Evolutionary conservation across 768 basidiomycete species (phyloP).

Genomic region (Mycena galopus): DNA sequence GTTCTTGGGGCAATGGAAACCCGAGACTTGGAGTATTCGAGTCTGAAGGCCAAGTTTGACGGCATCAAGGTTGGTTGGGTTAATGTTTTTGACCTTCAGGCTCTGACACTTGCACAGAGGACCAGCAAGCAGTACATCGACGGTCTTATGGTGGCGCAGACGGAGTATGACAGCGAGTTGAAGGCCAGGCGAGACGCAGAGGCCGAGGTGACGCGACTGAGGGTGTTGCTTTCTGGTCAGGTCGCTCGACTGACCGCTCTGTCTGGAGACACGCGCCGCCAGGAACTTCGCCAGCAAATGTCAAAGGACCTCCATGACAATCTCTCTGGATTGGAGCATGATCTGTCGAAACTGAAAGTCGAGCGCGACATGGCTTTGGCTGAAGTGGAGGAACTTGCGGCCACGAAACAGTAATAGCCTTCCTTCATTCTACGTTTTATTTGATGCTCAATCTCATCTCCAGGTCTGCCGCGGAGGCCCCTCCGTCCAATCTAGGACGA

Average conservation of each 20-base stretch:
- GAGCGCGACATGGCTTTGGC: constrained; percentile 94
- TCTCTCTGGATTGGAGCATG: constrained; percentile 83
- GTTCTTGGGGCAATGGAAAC: constrained; percentile 77
- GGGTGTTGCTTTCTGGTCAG: constrained; percentile 90
- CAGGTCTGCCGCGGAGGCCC: constrained; percentile 49
- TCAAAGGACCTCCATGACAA: constrained; percentile 84
- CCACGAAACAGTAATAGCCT: constrained; percentile 73
- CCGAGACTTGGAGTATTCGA: constrained; percentile 68
- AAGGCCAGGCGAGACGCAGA: constrained; percentile 91
- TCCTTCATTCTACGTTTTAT: constrained; percentile 6
- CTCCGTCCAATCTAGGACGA: constrained; percentile 66
- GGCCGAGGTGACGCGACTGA: constrained; percentile 88
- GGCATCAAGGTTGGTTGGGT: constrained; percentile 82
- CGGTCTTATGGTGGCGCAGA: constrained; percentile 92
- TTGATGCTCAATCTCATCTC: constrained; percentile 39
- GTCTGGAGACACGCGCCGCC: constrained; percentile 80
- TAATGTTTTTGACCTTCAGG: constrained; percentile 6
- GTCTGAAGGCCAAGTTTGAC: constrained; percentile 84
- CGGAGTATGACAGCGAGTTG: constrained; percentile 94
- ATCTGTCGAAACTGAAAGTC: constrained; percentile 87
- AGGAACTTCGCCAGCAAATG: constrained; percentile 83
- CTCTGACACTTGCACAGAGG: constrained; percentile 63
- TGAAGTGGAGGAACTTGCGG: constrained; percentile 92
- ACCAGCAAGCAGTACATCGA: constrained; percentile 93
- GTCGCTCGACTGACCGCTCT: constrained; percentile 89